These are phyloP conservation scores for Cupressus sempervirens DNA, from an alignment of 75 land plant species.

Conservation along the genomic window DNA sequence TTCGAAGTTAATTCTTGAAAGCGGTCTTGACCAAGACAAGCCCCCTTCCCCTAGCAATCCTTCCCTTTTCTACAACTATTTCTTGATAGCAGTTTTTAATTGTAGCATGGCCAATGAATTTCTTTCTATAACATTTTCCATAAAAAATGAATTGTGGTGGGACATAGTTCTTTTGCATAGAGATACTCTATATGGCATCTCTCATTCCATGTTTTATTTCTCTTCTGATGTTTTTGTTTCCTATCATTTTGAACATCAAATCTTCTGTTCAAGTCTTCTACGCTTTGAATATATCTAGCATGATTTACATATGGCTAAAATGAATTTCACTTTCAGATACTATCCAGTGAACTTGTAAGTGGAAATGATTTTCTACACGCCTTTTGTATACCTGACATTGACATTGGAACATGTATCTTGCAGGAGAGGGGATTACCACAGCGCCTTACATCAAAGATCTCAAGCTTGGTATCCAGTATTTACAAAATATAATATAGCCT, in stretches of 20 bases:
- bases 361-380: not conserved
- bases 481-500: not conserved
- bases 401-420: not conserved
- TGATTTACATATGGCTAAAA: not conserved
- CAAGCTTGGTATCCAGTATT: not conserved
- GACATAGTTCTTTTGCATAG: not conserved
- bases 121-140: no score
- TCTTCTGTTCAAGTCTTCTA: not conserved
- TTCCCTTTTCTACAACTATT: no score
- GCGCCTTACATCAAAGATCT: not conserved
- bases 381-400: not conserved
- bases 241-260: no score
- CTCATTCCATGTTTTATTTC: not conserved
- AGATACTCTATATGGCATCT: not conserved
- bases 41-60: no score
- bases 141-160: not conserved
- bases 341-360: not conserved
- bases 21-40: no score
- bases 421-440: not conserved
- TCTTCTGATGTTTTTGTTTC: not conserved
- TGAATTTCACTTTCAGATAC: not conserved
- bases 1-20: no score
- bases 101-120: not conserved
- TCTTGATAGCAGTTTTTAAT: not conserved
- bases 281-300: not conserved